A percentile compares a stretch with the other conserved stretches of the same genome.
Conservation (phyloP, 2,329 filamentous ascomycete genomes). For the Aspergillus pseudonomiae region DNA sequence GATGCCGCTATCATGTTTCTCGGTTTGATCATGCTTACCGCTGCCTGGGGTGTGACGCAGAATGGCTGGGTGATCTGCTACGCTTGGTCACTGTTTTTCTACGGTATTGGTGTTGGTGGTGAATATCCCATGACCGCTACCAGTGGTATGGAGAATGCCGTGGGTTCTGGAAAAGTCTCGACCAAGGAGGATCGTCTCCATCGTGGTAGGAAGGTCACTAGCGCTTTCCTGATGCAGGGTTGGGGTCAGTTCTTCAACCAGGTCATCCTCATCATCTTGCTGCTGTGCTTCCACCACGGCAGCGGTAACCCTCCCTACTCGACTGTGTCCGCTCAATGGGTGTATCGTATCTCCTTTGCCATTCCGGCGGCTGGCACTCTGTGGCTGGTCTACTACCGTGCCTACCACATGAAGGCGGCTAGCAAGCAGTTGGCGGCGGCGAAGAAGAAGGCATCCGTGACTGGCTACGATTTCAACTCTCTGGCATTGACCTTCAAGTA, state of each 20-base stretch:
- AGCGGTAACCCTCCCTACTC: conserved; percentile 77
- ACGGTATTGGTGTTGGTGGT: conserved; percentile 68
- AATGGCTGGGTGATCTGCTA: conserved; percentile 98
- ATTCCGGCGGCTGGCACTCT: conserved; percentile 87
- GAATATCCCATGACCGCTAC: conserved; percentile 98
- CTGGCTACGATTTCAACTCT: conserved; percentile 88
- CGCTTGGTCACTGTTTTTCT: conserved; percentile 91
- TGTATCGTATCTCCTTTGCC: conserved; percentile 89
- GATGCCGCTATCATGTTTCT: conserved; percentile 94
- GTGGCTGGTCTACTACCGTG: conserved; percentile 95
- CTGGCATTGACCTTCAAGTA: conserved; percentile 76
- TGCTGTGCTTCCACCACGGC: conserved; percentile 86
- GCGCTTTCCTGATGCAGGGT: conserved; percentile 96
- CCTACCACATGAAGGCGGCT: conserved; percentile 89
- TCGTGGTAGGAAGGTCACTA: conserved; percentile 92
- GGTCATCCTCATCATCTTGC: conserved; percentile 79
- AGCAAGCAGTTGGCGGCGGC: conserved; percentile 78
- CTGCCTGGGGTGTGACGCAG: conserved; percentile 82
- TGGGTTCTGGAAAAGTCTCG: conserved; percentile 82
- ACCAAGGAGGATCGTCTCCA: conserved; percentile 92
- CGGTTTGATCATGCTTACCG: conserved; percentile 87
- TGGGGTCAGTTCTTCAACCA: conserved; percentile 98
- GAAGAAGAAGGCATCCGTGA: conserved; percentile 85
- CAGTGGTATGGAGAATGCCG: conserved; percentile 88
- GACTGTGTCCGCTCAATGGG: conserved; percentile 77